These are phyloP conservation scores for Zymoseptoria brevis DNA, from an alignment of 2,329 filamentous ascomycete genomes.

Conservation along the genomic window DNA sequence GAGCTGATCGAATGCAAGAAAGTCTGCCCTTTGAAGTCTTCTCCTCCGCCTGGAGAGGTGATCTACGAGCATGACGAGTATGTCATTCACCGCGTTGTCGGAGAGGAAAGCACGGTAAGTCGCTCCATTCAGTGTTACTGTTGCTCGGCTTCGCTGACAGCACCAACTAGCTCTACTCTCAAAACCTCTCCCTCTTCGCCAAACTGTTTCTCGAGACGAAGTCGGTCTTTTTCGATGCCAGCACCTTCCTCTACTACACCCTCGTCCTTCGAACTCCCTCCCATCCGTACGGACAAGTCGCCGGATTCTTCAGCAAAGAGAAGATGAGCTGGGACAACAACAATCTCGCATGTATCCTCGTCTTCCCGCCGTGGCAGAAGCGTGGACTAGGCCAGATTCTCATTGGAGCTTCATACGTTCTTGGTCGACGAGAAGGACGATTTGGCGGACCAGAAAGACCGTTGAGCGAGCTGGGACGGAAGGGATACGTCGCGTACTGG, in stretches of 20 bases:
- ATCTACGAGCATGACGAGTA: constrained; percentile 75
- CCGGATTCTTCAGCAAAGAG: constrained; percentile 98
- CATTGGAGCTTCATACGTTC: constrained; percentile 89
- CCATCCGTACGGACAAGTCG: constrained; percentile 48
- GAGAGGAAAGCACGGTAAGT: constrained; percentile 61
- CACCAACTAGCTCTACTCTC: constrained; percentile 62
- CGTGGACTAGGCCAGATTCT: constrained; percentile 80
- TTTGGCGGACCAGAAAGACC: constrained; percentile 92
- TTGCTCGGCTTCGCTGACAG: constrained; percentile 1
- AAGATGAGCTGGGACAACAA: constrained; percentile 99
- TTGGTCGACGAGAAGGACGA: constrained; percentile 72
- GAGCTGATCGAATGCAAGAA: constrained; percentile 30
- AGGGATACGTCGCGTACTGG: constrained; percentile 82
- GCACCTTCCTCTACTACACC: constrained; percentile 88
- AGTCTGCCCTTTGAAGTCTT: constrained; percentile 35
- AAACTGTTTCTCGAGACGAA: constrained; percentile 98
- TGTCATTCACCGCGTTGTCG: constrained; percentile 88
- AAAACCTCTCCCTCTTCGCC: constrained; percentile 90
- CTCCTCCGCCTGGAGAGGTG: constrained; percentile 56
- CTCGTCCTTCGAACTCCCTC: constrained; percentile 58
- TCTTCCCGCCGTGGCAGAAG: constrained; percentile 93
- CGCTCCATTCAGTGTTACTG: not conserved
- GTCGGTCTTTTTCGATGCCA: constrained; percentile 94
- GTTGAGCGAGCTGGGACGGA: constrained; percentile 73
- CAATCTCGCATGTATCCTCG: constrained; percentile 89